Evolutionary conservation across 2,329 filamentous ascomycete genomes (phyloP).

Genomic region (Colletotrichum coccodes): DNA sequence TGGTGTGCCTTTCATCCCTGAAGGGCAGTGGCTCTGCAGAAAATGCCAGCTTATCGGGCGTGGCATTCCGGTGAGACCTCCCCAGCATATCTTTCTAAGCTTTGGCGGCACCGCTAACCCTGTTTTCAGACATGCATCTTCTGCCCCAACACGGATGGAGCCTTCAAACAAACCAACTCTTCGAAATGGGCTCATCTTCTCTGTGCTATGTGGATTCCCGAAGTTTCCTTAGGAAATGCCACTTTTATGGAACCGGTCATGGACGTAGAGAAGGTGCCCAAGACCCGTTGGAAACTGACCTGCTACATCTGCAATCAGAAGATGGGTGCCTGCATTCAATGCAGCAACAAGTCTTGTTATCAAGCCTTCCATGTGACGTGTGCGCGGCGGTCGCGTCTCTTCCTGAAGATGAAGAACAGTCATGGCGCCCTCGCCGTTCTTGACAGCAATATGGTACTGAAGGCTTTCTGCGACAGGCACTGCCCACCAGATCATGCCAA

Average conservation of each 20-base stretch:
- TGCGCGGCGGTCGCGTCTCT: constrained; percentile 86
- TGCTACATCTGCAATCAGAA: constrained; percentile 98
- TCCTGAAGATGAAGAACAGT: constrained; percentile 95
- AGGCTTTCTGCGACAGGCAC: constrained; percentile 96
- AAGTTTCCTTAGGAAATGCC: constrained; percentile 93
- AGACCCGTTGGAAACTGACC: constrained; percentile 89
- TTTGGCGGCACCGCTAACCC: not conserved
- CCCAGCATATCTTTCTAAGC: not conserved
- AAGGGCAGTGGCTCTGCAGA: constrained; percentile 97
- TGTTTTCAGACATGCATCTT: constrained; percentile 85
- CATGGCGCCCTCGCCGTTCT: constrained; percentile 82
- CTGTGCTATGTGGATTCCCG: constrained; percentile 98
- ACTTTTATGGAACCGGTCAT: constrained; percentile 99
- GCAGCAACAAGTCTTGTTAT: constrained; percentile 96
- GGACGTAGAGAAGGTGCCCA: constrained; percentile 97
- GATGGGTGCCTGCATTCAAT: constrained; percentile 99
- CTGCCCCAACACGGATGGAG: constrained; percentile 96
- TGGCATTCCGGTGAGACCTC: constrained; percentile 77
- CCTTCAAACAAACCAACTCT: constrained; percentile 97
- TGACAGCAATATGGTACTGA: constrained; percentile 83
- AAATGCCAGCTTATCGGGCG: constrained; percentile 96
- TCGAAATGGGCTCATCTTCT: constrained; percentile 97
- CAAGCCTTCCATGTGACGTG: constrained; percentile 98
- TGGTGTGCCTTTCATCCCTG: constrained; percentile 97
- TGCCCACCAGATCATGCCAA: constrained; percentile 88